phyloP scores from a whole-genome alignment of 768 basidiomycete species.

The Panus rudis region DNA sequence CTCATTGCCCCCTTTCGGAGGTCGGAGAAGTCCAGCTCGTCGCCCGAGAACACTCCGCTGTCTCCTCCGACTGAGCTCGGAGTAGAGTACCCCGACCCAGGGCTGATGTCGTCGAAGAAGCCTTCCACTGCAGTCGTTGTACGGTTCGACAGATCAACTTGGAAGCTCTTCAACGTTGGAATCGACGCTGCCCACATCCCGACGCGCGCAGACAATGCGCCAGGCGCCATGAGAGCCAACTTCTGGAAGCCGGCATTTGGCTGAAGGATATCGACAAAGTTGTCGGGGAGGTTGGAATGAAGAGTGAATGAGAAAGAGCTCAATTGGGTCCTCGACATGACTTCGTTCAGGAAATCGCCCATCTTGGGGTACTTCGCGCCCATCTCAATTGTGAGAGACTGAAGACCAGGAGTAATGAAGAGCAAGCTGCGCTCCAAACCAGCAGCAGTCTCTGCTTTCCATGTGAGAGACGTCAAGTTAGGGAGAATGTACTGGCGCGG shows the following conservation, averaged over 20 bases:
- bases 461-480: conserved; percentile 58
- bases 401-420: conserved; percentile 62
- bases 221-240: conserved; percentile 62
- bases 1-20: conserved; percentile 64
- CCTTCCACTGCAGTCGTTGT: conserved; percentile 67
- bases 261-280: conserved; percentile 58
- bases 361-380: conserved; percentile 51
- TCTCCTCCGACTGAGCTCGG: conserved; percentile 65
- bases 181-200: conserved; percentile 69
- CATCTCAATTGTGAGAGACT: conserved; percentile 55
- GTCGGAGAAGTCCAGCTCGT: conserved; percentile 71
- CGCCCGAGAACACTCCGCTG: conserved; percentile 72
- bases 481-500: conserved; percentile 63
- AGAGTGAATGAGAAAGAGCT: conserved; percentile 65
- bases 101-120: conserved; percentile 66
- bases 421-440: conserved; percentile 58
- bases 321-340: conserved; percentile 57
- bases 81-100: conserved; percentile 61
- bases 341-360: conserved; percentile 53
- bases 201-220: conserved; percentile 62
- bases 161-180: conserved; percentile 52
- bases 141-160: conserved; percentile 66
- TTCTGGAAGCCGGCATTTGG: conserved; percentile 55
- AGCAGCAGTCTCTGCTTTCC: conserved; percentile 63
- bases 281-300: conserved; percentile 61